Evolutionary conservation across 129 eudicot genomes (phyloP).

Genomic region (Saussurea involucrata): DNA sequence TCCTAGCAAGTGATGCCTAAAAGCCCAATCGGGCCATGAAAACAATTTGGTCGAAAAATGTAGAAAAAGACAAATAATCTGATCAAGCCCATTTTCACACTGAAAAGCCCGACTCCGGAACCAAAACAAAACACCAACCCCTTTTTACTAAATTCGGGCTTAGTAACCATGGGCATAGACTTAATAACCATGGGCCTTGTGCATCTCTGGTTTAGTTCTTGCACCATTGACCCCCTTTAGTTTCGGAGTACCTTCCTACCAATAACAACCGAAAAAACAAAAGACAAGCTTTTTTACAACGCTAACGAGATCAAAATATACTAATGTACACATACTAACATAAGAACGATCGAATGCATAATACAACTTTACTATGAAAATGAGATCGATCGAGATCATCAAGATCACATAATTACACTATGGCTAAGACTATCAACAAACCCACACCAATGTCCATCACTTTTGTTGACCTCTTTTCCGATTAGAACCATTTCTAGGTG

Average conservation of each 20-base stretch:
- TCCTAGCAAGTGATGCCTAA: no score
- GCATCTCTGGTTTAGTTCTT: neutral
- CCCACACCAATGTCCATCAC: constrained; percentile 12
- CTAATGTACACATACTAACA: neutral
- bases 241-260: neutral
- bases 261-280: neutral
- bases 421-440: constrained; percentile 2
- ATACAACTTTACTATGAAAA: no score
- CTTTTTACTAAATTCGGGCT: no score
- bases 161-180: no score
- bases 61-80: no score
- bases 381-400: neutral
- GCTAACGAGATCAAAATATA: neutral
- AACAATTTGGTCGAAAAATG: no score
- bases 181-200: no score
- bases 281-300: neutral
- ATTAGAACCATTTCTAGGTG: constrained; percentile 17
- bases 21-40: no score
- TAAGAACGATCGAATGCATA: neutral
- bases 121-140: no score
- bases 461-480: constrained; percentile 24
- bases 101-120: no score
- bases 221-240: neutral
- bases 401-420: neutral
- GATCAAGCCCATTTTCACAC: no score